phyloP scores from a whole-genome alignment of 352 stramenopile genomes.

The Globisporangium heterothallicum region DNA sequence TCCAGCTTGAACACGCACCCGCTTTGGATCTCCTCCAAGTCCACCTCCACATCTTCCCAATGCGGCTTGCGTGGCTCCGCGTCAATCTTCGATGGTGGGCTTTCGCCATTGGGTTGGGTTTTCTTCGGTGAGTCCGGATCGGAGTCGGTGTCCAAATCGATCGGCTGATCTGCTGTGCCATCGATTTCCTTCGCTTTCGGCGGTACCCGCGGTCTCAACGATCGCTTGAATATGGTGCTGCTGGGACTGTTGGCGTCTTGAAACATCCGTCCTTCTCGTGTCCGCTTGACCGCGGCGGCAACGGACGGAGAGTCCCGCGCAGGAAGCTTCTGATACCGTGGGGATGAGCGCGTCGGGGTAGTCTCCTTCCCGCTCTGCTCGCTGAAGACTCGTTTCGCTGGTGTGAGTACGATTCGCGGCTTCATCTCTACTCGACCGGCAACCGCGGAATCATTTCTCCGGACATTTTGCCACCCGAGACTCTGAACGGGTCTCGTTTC shows the following conservation, averaged over 20 bases:
- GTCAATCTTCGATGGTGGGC: slow-evolving; percentile 6
- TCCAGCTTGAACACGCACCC: slow-evolving; percentile 13
- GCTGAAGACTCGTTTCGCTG: background rate
- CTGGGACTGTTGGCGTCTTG: background rate
- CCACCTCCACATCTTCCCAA: slow-evolving; percentile 19
- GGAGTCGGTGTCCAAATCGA: slow-evolving; percentile 45
- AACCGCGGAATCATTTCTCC: background rate
- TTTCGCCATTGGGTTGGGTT: slow-evolving; percentile 7
- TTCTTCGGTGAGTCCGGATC: slow-evolving; percentile 20
- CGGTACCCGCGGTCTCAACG: background rate
- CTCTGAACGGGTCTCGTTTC: background rate
- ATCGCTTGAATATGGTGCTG: background rate
- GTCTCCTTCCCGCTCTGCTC: slow-evolving; percentile 2
- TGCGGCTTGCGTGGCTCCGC: slow-evolving; percentile 2
- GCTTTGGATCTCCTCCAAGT: slow-evolving; percentile 21
- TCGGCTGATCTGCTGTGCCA: slow-evolving; percentile 35
- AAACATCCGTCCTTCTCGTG: background rate
- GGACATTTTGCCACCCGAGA: slow-evolving; percentile 5
- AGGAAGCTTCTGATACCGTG: background rate
- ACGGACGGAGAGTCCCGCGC: background rate
- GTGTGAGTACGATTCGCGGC: slow-evolving; percentile 4
- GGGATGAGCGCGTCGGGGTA: slow-evolving; percentile 3
- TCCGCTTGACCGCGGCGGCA: background rate
- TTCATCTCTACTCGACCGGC: background rate
- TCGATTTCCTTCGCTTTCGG: slow-evolving; percentile 1